Base-by-base conservation (phyloP, 129 eudicot genomes). In the Logfia minima region DNA sequence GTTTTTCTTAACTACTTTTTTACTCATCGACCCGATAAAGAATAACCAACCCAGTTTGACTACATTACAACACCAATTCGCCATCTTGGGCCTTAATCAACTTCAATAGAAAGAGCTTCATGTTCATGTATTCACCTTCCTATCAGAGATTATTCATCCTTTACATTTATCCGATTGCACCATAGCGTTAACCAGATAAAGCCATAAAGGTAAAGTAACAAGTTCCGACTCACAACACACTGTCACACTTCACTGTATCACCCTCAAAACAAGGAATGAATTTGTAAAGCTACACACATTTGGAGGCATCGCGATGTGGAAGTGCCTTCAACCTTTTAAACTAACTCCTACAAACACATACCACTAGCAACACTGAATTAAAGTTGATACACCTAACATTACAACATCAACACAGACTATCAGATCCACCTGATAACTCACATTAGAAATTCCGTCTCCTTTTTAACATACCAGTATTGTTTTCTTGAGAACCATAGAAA, bases 391-490 rank as follows among this genome's bases (percentile, higher is more conserved):
- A 61, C 82, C 77, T 71, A 79, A 62, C 4, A 59, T 75, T 81
- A 81, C 80, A 75, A 59, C 84, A 64, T 80, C 31, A 75, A 56
- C 26, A 14, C 31, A 67, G 17, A 45, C 28, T 53, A 60, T 31
- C 48, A 72, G 52, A 19, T 55, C 53, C 65, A 71, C 28, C 21
- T 2, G 48, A 83, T 29, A 55, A 3, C 16, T 32, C 41, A 6
- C 61, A 14, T 34, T 74, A 92, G 68, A 55, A 85, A 7, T 79
- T 79, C 32, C 92, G 78, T 62, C 83, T 55, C 72, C 90, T 78
- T 48, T 90, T 90, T 3, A 80, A 23, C 65, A 41, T 60, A 52
- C 55, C 79, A 0, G 68, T 56, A 43, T 66, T 75, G 61, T n/a
- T 79, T 6, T 79, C 51, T 35, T 79, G 86, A 79, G 73, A 32